phyloP scores from a whole-genome alignment of 2,329 filamentous ascomycete species.

The Colletotrichum musae region DNA sequence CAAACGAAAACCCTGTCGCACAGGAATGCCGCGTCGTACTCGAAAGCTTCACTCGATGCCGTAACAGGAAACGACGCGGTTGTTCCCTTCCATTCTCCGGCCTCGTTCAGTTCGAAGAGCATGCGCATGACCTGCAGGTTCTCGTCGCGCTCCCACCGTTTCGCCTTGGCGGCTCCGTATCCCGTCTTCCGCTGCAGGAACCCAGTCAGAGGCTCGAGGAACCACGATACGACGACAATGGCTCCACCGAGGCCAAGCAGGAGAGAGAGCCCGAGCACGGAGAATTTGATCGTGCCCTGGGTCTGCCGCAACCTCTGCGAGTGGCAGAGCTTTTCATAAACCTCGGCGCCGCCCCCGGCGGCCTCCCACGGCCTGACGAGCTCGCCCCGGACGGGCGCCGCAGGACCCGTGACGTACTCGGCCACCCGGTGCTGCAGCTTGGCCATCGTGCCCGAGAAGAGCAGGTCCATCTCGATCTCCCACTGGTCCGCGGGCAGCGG shows the following conservation, averaged over 20 bases:
- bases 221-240: neutral
- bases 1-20: neutral
- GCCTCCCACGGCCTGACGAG: neutral
- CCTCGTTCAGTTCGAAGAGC: slow-evolving; percentile 19
- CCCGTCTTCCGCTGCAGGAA: slow-evolving; percentile 3
- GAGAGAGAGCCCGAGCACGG: slow-evolving; percentile 8
- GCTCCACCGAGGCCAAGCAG: neutral
- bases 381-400: neutral
- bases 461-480: slow-evolving; percentile 19
- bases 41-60: neutral
- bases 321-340: neutral
- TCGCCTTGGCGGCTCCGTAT: slow-evolving; percentile 1
- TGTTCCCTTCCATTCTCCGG: slow-evolving; percentile 10
- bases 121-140: slow-evolving; percentile 30
- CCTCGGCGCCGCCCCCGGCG: neutral
- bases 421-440: slow-evolving; percentile 3
- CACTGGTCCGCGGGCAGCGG: slow-evolving; percentile 23
- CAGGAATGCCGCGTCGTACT: slow-evolving; percentile 17
- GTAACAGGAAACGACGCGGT: slow-evolving; percentile 7
- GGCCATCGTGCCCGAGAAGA: slow-evolving; percentile 6
- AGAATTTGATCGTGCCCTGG: slow-evolving; percentile 32
- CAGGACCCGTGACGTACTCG: slow-evolving; percentile 2
- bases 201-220: neutral
- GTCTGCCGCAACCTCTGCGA: slow-evolving; percentile 4
- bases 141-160: slow-evolving; percentile 29